Evolutionary conservation across 2,329 filamentous ascomycete species (phyloP).

Genomic region (Hawksworthiomyces lignivorus): DNA sequence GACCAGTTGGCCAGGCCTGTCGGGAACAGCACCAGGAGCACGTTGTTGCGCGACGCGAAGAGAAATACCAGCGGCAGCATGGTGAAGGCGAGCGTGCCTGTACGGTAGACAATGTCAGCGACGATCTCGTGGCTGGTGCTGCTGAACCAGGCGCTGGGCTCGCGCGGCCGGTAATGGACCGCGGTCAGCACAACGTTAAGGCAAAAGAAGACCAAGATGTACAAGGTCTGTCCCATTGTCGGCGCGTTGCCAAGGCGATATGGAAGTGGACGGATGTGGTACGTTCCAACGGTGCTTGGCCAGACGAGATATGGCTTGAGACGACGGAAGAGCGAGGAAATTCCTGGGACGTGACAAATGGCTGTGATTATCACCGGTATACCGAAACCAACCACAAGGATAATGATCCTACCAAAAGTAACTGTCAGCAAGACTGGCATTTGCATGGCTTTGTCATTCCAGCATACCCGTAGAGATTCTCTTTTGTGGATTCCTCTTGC

Average conservation of each 20-base stretch:
- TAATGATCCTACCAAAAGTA: too few species aligned
- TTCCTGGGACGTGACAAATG: too few species aligned
- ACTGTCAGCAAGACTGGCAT: too few species aligned
- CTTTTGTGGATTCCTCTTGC: too few species aligned
- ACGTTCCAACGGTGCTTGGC: not conserved
- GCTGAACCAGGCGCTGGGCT: not conserved
- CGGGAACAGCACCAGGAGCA: slow-evolving; percentile 38
- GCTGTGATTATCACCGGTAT: too few species aligned
- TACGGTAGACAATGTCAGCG: slow-evolving; percentile 4
- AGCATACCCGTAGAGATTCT: too few species aligned
- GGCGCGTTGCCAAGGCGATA: slow-evolving; percentile 8
- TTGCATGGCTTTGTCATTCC: too few species aligned
- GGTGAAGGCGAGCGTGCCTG: slow-evolving; percentile 9
- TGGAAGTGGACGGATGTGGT: not conserved
- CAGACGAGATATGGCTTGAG: not conserved
- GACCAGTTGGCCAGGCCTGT: slow-evolving; percentile 46
- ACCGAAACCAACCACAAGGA: too few species aligned
- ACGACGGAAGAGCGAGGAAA: not conserved
- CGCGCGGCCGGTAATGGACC: not conserved
- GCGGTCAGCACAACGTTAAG: slow-evolving; percentile 13
- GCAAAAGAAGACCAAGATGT: slow-evolving; percentile 10
- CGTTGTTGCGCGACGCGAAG: slow-evolving; percentile 38
- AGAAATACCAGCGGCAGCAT: slow-evolving; percentile 29
- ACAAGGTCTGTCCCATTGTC: slow-evolving; percentile 18
- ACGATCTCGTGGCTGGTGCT: slow-evolving; percentile 1